These are phyloP conservation scores for Trifolium fragiferum DNA, from an alignment of 306 rosid genomes.

Conservation along the genomic window DNA sequence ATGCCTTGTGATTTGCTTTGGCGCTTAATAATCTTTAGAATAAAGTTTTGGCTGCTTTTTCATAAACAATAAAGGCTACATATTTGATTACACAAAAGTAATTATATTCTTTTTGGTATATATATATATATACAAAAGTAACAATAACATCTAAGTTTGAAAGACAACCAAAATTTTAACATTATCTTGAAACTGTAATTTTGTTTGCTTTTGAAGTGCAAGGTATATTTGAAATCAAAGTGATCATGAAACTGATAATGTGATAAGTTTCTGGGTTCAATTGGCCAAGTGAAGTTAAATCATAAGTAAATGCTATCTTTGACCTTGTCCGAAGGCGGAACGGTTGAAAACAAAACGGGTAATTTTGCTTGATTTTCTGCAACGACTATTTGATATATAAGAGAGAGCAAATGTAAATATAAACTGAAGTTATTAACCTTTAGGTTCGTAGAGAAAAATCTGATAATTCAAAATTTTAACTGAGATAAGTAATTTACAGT, in stretches of 20 bases:
- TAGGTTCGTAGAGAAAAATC: too few species aligned
- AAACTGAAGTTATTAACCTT: neutral
- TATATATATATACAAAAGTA: neutral
- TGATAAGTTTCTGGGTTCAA: neutral
- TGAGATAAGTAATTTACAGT: too few species aligned
- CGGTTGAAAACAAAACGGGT: too few species aligned
- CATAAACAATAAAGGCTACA: neutral
- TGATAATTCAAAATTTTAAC: too few species aligned
- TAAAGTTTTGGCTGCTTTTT: neutral
- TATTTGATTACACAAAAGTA: neutral
- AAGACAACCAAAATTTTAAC: neutral
- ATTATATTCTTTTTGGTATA: neutral
- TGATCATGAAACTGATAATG: neutral
- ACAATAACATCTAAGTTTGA: neutral
- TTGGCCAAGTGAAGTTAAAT: neutral
- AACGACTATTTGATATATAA: too few species aligned
- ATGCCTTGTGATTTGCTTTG: neutral
- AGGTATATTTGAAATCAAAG: neutral
- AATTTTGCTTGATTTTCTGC: neutral
- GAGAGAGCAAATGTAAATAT: neutral
- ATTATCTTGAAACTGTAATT: neutral
- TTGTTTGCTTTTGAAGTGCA: conserved; percentile 9
- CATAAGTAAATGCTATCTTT: neutral
- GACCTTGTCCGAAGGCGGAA: neutral
- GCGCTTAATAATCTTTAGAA: conserved; percentile 1